phyloP scores from a whole-genome alignment of 169 alveolate species.

The Cryptosporidium tyzzeri region DNA sequence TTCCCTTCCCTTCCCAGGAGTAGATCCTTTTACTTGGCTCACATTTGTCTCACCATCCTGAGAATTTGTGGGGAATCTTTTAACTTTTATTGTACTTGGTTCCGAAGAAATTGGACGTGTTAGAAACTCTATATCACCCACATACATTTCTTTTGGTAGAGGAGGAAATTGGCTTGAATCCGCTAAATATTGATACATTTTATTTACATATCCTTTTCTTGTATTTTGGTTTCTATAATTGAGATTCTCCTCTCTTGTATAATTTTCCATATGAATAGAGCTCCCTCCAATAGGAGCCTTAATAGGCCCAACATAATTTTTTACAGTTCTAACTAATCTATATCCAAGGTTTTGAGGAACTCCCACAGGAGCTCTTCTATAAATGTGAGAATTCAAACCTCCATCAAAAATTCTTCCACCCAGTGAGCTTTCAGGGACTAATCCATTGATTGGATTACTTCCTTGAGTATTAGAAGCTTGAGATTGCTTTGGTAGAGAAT shows the following conservation, averaged over 20 bases:
- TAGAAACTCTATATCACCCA: slow-evolving; percentile 39
- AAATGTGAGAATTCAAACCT: not conserved
- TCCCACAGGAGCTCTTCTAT: slow-evolving; percentile 4
- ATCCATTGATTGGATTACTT: slow-evolving; percentile 24
- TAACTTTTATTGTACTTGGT: not conserved
- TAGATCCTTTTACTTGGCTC: slow-evolving; percentile 6
- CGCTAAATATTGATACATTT: slow-evolving; percentile 53
- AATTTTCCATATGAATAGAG: slow-evolving; percentile 5
- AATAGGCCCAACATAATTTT: slow-evolving; percentile 5
- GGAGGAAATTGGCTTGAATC: slow-evolving; percentile 72
- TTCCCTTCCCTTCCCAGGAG: slow-evolving; percentile 40
- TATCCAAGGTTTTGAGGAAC: slow-evolving; percentile 24
- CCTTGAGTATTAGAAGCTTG: not conserved
- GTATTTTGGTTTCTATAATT: not conserved
- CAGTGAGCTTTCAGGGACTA: slow-evolving; percentile 2
- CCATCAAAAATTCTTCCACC: slow-evolving; percentile 16
- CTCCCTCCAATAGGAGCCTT: not conserved
- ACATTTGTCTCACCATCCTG: slow-evolving; percentile 52
- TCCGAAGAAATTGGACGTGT: slow-evolving; percentile 10
- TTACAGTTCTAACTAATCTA: slow-evolving; percentile 31
- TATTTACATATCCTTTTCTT: slow-evolving; percentile 39
- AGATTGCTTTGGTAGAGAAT: slow-evolving; percentile 6
- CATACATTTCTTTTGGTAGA: slow-evolving; percentile 65
- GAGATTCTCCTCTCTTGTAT: slow-evolving; percentile 25
- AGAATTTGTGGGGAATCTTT: not conserved